phyloP scores from a whole-genome alignment of 495 filamentous ascomycete genomes.

The Friedmanniomyces simplex region DNA sequence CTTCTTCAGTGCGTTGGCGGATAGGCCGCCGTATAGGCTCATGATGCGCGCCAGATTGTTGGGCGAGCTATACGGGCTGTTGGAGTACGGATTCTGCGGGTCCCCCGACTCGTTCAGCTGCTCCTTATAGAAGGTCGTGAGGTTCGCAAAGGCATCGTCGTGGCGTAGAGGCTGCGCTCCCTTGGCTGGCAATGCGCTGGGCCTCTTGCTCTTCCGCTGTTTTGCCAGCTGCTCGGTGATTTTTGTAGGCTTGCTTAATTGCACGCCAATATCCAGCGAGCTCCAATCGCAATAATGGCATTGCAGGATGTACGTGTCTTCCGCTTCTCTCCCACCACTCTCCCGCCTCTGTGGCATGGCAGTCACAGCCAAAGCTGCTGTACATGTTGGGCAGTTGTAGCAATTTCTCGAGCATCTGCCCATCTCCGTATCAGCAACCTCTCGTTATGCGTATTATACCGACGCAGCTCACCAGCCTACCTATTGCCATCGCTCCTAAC shows the following conservation, averaged over 20 bases:
- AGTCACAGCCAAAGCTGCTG: constrained; percentile 65
- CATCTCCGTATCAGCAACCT: constrained; percentile 13
- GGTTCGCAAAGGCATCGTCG: constrained; percentile 28
- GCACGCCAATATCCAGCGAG: constrained; percentile 76
- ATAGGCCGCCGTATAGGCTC: constrained; percentile 69
- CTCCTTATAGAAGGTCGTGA: constrained; percentile 35
- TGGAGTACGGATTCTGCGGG: constrained; percentile 35
- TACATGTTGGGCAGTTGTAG: constrained; percentile 86
- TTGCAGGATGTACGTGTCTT: constrained; percentile 59
- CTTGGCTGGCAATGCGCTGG: neutral
- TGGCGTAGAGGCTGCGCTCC: constrained; percentile 4
- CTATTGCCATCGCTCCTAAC: constrained; percentile 86
- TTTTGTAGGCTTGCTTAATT: constrained; percentile 76
- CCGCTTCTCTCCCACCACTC: neutral
- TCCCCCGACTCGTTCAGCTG: constrained; percentile 54
- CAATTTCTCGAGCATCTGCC: constrained; percentile 83
- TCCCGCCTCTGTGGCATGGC: constrained; percentile 22
- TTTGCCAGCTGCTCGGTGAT: constrained; percentile 71
- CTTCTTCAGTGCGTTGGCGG: constrained; percentile 53
- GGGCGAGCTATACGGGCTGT: constrained; percentile 58
- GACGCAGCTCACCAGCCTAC: constrained; percentile 36
- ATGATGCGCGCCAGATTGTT: constrained; percentile 77
- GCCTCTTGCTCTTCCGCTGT: constrained; percentile 13
- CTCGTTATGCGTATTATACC: neutral
- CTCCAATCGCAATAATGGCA: constrained; percentile 91